Conservation (phyloP, 2,329 filamentous ascomycete genomes). For the Ophiobolus disseminans region DNA sequence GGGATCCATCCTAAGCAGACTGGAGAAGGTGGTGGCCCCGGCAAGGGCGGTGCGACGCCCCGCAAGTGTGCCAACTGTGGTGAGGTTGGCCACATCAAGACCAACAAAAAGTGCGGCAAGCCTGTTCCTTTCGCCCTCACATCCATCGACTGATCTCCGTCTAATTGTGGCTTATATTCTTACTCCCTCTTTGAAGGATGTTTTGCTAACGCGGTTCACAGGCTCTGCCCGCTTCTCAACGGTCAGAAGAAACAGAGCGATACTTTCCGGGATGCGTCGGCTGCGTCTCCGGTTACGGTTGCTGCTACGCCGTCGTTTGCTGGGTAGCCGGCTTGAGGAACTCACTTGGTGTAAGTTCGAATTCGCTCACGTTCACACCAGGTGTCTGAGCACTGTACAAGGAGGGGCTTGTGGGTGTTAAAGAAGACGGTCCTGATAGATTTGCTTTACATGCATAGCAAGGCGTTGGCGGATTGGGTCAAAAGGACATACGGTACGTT, state of each 20-base stretch:
- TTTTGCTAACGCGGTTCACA: constrained; percentile 29
- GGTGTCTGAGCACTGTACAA: background rate
- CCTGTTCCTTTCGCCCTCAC: constrained; percentile 1
- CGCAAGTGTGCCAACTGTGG: constrained; percentile 98
- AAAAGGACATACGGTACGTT: too few species aligned
- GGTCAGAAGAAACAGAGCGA: constrained; percentile 49
- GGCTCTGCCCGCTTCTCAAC: constrained; percentile 49
- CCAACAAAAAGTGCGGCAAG: constrained; percentile 85
- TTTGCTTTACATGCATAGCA: constrained; percentile 12
- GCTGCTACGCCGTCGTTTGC: constrained; percentile 25
- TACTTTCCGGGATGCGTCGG: constrained; percentile 44
- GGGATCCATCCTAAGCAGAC: constrained; percentile 55
- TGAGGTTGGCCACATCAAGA: constrained; percentile 96
- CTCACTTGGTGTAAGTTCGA: background rate
- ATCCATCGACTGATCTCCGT: background rate
- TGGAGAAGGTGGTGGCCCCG: constrained; percentile 10
- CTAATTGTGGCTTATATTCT: background rate
- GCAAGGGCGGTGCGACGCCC: constrained; percentile 61
- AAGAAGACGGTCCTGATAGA: too few species aligned
- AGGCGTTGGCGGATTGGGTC: constrained; percentile 17
- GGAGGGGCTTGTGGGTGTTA: background rate
- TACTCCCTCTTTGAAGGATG: background rate
- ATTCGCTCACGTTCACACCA: background rate
- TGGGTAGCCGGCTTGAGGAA: constrained; percentile 8
- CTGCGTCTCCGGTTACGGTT: constrained; percentile 31